These are phyloP conservation scores for Alternaria brassicicola DNA, from an alignment of 2,329 filamentous ascomycete genomes.

Conservation along the genomic window DNA sequence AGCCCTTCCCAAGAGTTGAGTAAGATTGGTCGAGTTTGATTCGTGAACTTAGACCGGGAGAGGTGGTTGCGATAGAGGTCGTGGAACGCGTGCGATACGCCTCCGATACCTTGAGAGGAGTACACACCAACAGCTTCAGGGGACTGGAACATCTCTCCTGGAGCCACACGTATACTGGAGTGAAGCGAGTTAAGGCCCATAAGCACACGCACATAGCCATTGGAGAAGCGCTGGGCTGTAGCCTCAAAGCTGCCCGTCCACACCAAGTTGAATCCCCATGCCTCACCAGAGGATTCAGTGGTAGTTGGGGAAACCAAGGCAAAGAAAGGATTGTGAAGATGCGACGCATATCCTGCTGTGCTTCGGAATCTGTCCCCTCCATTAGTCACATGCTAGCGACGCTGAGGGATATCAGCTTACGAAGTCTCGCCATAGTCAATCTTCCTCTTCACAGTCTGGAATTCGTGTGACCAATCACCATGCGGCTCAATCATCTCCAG, in stretches of 20 bases:
- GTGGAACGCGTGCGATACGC: constrained; percentile 68
- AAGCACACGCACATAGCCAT: constrained; percentile 65
- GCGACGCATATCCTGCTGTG: constrained; percentile 66
- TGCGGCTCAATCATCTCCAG: constrained; percentile 67
- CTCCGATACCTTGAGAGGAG: constrained; percentile 63
- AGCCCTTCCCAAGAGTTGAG: constrained; percentile 72
- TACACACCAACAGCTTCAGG: constrained; percentile 69
- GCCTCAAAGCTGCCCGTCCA: constrained; percentile 69
- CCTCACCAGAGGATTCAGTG: constrained; percentile 66
- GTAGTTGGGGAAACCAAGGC: constrained; percentile 62
- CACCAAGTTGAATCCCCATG: constrained; percentile 69
- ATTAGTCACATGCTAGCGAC: constrained; percentile 4
- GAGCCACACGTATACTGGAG: constrained; percentile 62
- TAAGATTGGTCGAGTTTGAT: constrained; percentile 60
- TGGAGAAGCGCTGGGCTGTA: constrained; percentile 67
- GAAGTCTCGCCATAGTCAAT: constrained; percentile 61
- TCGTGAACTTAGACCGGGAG: constrained; percentile 62
- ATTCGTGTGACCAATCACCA: constrained; percentile 68
- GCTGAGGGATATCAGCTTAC: constrained; percentile 12
- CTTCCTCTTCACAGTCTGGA: constrained; percentile 59
- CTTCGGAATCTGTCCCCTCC: constrained; percentile 61
- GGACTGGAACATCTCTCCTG: constrained; percentile 64
- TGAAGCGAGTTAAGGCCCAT: constrained; percentile 67
- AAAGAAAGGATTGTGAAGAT: constrained; percentile 69
- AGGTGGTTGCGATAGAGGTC: constrained; percentile 67